These are phyloP conservation scores for Xylaria sp. DNA, from an alignment of 2,329 filamentous ascomycete species.

Conservation along the genomic window DNA sequence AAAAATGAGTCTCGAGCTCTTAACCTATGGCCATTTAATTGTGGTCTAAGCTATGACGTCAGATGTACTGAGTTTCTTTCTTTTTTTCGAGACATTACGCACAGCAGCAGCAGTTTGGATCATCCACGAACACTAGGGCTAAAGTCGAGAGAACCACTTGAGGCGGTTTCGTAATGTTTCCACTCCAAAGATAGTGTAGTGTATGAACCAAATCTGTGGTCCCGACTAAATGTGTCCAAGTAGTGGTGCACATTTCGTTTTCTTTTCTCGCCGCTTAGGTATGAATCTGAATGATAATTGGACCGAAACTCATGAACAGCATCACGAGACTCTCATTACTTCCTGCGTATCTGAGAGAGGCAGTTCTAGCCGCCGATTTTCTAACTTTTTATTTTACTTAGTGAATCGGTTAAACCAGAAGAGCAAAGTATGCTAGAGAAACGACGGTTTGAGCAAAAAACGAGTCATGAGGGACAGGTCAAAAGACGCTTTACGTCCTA, in stretches of 20 bases:
- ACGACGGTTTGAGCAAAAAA: background rate
- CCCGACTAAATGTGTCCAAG: background rate
- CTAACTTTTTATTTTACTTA: background rate
- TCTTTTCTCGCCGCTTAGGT: background rate
- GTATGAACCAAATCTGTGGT: background rate
- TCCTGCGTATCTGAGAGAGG: too few species aligned
- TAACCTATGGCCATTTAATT: background rate
- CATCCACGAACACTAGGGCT: too few species aligned
- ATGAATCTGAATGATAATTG: background rate
- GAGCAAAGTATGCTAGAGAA: background rate
- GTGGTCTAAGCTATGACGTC: background rate
- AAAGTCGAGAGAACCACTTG: too few species aligned
- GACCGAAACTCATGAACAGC: background rate
- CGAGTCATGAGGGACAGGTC: constrained; percentile 17
- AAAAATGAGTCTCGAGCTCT: too few species aligned
- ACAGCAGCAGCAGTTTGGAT: too few species aligned
- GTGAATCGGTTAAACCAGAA: background rate
- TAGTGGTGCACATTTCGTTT: background rate
- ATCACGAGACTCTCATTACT: too few species aligned
- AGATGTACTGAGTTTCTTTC: background rate
- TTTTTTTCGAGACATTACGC: too few species aligned
- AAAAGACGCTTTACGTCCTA: background rate
- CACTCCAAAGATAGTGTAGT: background rate
- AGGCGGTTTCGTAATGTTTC: background rate
- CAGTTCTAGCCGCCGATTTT: background rate